Evolutionary conservation across 371 early-diverging fungal genomes (phyloP).

Genomic region (Chytridium lagenaria): DNA sequence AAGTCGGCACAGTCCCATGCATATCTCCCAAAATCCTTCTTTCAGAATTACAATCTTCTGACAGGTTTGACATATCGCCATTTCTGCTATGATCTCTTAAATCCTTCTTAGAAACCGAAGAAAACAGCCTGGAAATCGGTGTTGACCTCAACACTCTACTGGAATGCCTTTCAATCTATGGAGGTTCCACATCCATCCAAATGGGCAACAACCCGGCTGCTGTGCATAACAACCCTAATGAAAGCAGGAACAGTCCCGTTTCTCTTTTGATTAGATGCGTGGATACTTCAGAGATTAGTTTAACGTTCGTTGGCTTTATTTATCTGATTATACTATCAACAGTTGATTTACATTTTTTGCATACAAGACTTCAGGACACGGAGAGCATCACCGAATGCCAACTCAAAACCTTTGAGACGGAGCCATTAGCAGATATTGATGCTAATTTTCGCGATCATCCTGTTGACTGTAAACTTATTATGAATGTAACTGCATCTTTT

Average conservation of each 20-base stretch:
- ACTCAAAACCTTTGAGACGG: slow-evolving; percentile 50
- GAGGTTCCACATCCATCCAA: slow-evolving; percentile 21
- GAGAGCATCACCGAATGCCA: slow-evolving; percentile 53
- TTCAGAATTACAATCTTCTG: background rate
- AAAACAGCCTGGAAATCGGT: slow-evolving; percentile 37
- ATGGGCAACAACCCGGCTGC: no score
- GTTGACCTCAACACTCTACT: slow-evolving; percentile 50
- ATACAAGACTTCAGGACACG: slow-evolving; percentile 46
- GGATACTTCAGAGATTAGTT: slow-evolving; percentile 15
- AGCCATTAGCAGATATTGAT: slow-evolving; percentile 45
- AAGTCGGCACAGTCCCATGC: slow-evolving; percentile 50
- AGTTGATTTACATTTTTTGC: no score
- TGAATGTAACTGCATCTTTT: slow-evolving; percentile 30
- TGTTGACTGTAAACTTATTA: slow-evolving; percentile 52
- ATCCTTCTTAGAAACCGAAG: slow-evolving; percentile 1
- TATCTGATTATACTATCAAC: background rate
- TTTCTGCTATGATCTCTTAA: slow-evolving; percentile 10
- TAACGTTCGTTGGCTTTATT: slow-evolving; percentile 8
- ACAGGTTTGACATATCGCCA: slow-evolving; percentile 22
- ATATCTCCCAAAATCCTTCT: slow-evolving; percentile 48
- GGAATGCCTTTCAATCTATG: slow-evolving; percentile 58
- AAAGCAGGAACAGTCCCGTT: background rate
- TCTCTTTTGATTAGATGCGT: slow-evolving; percentile 18
- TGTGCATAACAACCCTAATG: background rate
- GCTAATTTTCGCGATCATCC: slow-evolving; percentile 38